phyloP scores from a whole-genome alignment of 352 stramenopile species.

The Chrysophaeum taylorii region DNA sequence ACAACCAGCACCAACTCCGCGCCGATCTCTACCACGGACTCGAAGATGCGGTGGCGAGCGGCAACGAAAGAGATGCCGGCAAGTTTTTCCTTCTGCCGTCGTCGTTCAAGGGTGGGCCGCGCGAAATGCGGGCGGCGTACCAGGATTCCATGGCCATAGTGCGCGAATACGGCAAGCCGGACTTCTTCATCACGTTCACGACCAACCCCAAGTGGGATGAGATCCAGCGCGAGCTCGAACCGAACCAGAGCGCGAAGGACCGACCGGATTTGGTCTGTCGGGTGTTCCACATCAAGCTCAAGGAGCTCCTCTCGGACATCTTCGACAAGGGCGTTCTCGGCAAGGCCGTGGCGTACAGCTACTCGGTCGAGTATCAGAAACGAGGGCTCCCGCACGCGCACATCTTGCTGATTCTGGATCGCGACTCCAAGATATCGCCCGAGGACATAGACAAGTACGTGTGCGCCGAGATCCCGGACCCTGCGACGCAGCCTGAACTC shows the following conservation, averaged over 20 bases:
- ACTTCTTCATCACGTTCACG: constrained; percentile 48
- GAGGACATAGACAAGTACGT: constrained; percentile 25
- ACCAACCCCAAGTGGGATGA: constrained; percentile 43
- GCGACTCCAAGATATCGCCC: constrained; percentile 29
- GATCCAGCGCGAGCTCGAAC: constrained; percentile 29
- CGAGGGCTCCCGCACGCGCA: constrained; percentile 42
- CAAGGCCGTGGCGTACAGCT: constrained; percentile 25
- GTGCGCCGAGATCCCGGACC: constrained; percentile 18
- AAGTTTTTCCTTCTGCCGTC: not conserved
- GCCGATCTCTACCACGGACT: constrained; percentile 18
- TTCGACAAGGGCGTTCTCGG: constrained; percentile 33
- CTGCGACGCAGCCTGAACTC: not conserved
- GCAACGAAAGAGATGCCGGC: constrained; percentile 3
- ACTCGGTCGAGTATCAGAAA: constrained; percentile 47
- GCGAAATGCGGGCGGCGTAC: constrained; percentile 24
- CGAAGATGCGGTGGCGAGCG: constrained; percentile 8
- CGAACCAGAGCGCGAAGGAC: constrained; percentile 19
- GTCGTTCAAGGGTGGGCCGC: constrained; percentile 18
- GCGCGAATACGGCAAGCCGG: constrained; percentile 30
- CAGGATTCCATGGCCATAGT: constrained; percentile 42
- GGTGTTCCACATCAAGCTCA: constrained; percentile 36
- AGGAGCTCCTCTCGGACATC: constrained; percentile 32
- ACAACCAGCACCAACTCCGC: constrained; percentile 19
- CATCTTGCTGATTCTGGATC: constrained; percentile 40
- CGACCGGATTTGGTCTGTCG: constrained; percentile 32